These are phyloP conservation scores for Amanita inopinata DNA, from an alignment of 768 basidiomycete genomes.

Conservation along the genomic window DNA sequence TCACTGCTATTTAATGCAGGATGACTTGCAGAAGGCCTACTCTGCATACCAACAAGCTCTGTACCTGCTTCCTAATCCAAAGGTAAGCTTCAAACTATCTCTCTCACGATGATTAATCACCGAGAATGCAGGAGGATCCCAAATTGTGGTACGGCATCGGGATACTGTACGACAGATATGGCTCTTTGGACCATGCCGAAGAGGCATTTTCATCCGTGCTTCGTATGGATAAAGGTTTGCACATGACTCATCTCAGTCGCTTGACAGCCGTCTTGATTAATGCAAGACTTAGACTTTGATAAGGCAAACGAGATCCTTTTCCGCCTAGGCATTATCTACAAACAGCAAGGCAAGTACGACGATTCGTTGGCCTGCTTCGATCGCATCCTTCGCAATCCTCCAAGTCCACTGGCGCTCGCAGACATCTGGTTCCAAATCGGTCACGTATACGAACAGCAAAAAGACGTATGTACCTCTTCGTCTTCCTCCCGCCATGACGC, in stretches of 20 bases:
- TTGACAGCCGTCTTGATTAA: conserved; percentile 17
- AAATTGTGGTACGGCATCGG: conserved; percentile 99
- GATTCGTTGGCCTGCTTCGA: conserved; percentile 90
- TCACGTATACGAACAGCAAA: conserved; percentile 95
- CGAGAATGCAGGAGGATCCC: conserved; percentile 65
- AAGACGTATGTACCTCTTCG: conserved; percentile 61
- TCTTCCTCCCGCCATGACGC: not conserved
- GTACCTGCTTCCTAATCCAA: conserved; percentile 91
- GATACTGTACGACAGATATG: conserved; percentile 97
- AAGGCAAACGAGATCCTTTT: conserved; percentile 99
- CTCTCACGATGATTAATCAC: conserved; percentile 10
- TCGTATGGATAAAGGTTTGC: conserved; percentile 89
- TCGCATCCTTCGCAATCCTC: conserved; percentile 92
- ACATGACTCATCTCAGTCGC: conserved; percentile 14
- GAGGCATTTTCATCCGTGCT: conserved; percentile 96
- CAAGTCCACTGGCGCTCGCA: conserved; percentile 88
- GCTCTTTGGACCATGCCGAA: conserved; percentile 96
- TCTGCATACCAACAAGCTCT: conserved; percentile 97
- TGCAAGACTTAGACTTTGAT: conserved; percentile 74
- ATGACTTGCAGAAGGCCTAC: conserved; percentile 97
- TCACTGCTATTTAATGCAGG: conserved; percentile 98
- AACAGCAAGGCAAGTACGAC: conserved; percentile 92
- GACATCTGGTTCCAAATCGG: conserved; percentile 99
- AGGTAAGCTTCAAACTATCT: conserved; percentile 37
- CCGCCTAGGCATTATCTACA: conserved; percentile 97